Evolutionary conservation across 1,284 basidiomycete genomes (phyloP).

Genomic region (Omphalotus olearius): DNA sequence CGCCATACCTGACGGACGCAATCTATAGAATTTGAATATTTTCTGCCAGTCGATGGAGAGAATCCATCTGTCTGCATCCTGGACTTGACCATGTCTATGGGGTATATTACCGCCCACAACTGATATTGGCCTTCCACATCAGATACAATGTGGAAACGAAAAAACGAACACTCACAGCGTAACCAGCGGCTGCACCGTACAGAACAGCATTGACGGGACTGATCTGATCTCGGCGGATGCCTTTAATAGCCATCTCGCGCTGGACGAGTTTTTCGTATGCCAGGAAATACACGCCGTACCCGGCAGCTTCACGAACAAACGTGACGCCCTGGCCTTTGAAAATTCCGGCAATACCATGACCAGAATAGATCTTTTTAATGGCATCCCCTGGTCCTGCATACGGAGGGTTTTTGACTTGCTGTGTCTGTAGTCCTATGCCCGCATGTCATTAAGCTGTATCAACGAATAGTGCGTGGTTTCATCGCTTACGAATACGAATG

Average conservation of each 20-base stretch:
- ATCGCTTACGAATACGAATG: constrained; percentile 83
- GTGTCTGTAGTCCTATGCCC: constrained; percentile 77
- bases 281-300: constrained; percentile 89
- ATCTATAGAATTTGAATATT: constrained; percentile 80
- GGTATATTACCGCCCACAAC: constrained; percentile 87
- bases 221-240: constrained; percentile 73
- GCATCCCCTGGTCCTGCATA: constrained; percentile 88
- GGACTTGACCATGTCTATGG: constrained; percentile 93
- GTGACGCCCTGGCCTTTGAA: constrained; percentile 95
- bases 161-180: constrained; percentile 52
- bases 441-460: too few species aligned
- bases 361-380: constrained; percentile 73
- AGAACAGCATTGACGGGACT: constrained; percentile 73
- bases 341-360: constrained; percentile 78
- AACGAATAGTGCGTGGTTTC: neutral
- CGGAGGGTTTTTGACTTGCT: constrained; percentile 66
- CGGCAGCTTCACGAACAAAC: constrained; percentile 80
- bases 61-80: constrained; percentile 95
- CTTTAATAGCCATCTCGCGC: constrained; percentile 69
- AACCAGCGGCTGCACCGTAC: constrained; percentile 85
- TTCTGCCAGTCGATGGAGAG: constrained; percentile 65
- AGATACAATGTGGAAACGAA: constrained; percentile 6
- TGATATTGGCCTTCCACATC: constrained; percentile 25
- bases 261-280: constrained; percentile 93
- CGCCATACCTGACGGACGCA: constrained; percentile 81